phyloP scores from a whole-genome alignment of 2,329 filamentous ascomycete genomes.

The Alternaria consortialis region DNA sequence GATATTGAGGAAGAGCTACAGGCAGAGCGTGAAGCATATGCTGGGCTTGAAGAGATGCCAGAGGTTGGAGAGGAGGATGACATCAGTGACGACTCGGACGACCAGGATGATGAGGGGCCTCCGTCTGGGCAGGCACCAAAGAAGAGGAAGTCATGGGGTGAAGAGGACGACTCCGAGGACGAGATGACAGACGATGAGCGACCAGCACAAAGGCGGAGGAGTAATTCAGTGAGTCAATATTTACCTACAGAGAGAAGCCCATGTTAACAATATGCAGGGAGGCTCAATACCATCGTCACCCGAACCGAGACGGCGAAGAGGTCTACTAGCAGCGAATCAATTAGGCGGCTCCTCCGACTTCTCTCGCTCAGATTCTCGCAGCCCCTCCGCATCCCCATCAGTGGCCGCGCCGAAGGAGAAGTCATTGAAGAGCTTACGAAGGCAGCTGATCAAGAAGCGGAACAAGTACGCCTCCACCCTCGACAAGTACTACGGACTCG shows the following conservation, averaged over 20 bases:
- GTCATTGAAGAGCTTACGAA: conserved; percentile 76
- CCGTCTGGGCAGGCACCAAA: conserved; percentile 48
- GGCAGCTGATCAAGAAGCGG: conserved; percentile 77
- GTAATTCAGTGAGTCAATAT: conserved; percentile 74
- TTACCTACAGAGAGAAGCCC: neutral
- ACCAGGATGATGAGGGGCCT: conserved; percentile 46
- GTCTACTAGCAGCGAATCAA: conserved; percentile 55
- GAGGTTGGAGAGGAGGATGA: conserved; percentile 79
- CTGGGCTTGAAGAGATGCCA: conserved; percentile 88
- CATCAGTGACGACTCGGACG: conserved; percentile 64
- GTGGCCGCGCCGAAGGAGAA: conserved; percentile 62
- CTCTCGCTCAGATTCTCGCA: conserved; percentile 52
- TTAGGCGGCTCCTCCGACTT: conserved; percentile 51
- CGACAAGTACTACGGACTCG: conserved; percentile 83
- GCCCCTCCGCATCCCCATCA: conserved; percentile 47
- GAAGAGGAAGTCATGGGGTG: conserved; percentile 54
- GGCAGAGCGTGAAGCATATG: conserved; percentile 81
- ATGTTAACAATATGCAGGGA: conserved; percentile 49
- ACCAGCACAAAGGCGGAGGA: conserved; percentile 81
- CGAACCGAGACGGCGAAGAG: conserved; percentile 67
- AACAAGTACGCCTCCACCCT: conserved; percentile 79
- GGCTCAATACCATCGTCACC: conserved; percentile 73
- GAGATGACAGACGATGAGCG: conserved; percentile 76
- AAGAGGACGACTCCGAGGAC: conserved; percentile 70
- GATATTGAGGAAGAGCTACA: conserved; percentile 87